Conservation (phyloP, 2,329 filamentous ascomycete species). For the Alternaria hordeiaustralica region DNA sequence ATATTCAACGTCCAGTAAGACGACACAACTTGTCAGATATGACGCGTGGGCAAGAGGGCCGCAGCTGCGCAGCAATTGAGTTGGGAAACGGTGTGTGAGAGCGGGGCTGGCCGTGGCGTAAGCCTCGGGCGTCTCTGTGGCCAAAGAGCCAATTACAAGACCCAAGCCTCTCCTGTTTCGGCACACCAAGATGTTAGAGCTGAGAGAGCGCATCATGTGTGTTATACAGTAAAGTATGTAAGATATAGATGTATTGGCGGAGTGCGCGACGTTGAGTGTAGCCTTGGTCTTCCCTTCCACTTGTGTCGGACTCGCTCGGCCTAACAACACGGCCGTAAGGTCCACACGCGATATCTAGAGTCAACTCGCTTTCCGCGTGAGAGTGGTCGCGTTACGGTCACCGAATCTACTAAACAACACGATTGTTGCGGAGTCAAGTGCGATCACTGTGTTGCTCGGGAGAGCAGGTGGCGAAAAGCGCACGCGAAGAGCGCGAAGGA, state of each 20-base stretch:
- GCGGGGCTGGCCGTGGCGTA: slow-evolving; percentile 10
- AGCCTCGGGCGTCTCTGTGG: not conserved
- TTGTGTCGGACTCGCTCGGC: not conserved
- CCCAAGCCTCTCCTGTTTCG: not conserved
- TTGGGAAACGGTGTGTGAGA: not conserved
- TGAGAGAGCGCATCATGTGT: not conserved
- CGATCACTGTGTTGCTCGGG: not conserved
- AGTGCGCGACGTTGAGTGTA: not conserved
- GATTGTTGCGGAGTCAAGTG: not conserved
- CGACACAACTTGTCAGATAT: not conserved
- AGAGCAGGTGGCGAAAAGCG: not conserved
- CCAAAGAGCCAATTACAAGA: not conserved
- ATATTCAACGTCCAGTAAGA: not conserved
- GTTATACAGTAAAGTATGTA: not conserved
- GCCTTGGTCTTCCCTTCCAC: not conserved
- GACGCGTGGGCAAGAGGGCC: not conserved
- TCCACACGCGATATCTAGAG: not conserved
- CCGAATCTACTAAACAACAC: not conserved
- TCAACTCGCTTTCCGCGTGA: not conserved
- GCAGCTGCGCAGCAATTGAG: not conserved
- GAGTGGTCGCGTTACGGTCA: not conserved
- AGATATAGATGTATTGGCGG: not conserved
- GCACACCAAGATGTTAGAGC: not conserved
- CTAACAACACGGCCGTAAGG: not conserved
- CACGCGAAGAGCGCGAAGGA: not conserved